Evolutionary conservation across 306 rosid genomes (phyloP).

Genomic region (Hippophae gyantsensis): DNA sequence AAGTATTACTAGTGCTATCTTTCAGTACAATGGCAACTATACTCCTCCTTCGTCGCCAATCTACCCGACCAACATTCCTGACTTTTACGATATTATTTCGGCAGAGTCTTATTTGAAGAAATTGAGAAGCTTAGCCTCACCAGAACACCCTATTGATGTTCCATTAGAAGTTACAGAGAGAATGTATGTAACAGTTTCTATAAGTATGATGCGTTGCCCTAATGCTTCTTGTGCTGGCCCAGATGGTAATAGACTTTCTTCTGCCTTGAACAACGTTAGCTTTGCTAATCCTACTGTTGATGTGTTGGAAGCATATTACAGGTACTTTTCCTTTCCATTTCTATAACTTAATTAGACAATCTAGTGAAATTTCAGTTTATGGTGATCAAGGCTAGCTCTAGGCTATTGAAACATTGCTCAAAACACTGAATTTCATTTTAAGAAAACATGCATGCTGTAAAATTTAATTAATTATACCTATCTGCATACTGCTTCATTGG

Average conservation of each 20-base stretch:
- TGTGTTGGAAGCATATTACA: constrained; percentile 13
- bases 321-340: constrained; percentile 13
- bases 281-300: constrained; percentile 13
- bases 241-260: constrained; percentile 14
- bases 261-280: constrained; percentile 28
- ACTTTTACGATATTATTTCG: no score
- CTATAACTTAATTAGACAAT: constrained; percentile 13
- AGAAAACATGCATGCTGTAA: no score
- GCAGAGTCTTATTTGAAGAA: background rate
- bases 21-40: no score
- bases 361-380: no score
- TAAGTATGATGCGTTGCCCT: constrained; percentile 19
- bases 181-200: constrained; percentile 7
- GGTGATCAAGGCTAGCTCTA: no score
- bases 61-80: no score
- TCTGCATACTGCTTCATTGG: no score
- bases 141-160: background rate
- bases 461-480: no score
- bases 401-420: no score
- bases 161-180: constrained; percentile 3
- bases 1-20: no score
- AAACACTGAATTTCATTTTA: no score
- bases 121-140: constrained; percentile 14
- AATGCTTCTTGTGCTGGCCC: constrained; percentile 20
- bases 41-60: no score